Percentiles rank a stretch among this genome's conserved stretches.
phyloP scores from a whole-genome alignment of 139 green algal genomes.

The Chara braunii region DNA sequence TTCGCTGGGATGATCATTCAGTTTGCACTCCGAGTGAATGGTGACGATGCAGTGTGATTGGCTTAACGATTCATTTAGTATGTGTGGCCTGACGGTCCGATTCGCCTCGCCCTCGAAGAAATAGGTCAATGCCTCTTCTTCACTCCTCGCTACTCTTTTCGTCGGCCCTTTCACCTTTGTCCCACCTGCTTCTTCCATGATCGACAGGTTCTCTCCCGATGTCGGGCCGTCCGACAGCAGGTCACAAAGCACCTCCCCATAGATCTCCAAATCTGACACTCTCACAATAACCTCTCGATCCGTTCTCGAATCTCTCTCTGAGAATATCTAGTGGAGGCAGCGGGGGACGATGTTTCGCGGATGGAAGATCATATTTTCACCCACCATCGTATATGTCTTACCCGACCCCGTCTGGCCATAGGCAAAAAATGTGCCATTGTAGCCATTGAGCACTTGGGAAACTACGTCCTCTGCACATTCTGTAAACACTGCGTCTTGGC shows the following conservation, averaged over 20 bases:
- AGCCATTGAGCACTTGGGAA: conserved; percentile 56
- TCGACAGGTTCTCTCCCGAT: neutral
- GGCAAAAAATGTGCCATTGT: conserved; percentile 69
- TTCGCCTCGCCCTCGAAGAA: neutral
- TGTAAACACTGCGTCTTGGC: conserved; percentile 59
- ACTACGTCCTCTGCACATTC: conserved; percentile 51
- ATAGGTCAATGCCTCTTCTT: neutral
- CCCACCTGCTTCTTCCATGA: neutral
- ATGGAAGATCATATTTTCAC: conserved; percentile 48
- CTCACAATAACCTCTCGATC: conserved; percentile 47
- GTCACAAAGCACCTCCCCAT: conserved; percentile 65
- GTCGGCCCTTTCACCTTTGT: neutral
- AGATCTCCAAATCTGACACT: conserved; percentile 65
- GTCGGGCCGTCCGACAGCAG: conserved; percentile 50
- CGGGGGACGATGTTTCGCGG: conserved; percentile 67
- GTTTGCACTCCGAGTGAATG: conserved; percentile 54
- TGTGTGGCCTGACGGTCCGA: conserved; percentile 52
- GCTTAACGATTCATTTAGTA: conserved; percentile 75
- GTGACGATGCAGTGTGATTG: conserved; percentile 80
- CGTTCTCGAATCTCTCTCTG: conserved; percentile 50
- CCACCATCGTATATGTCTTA: conserved; percentile 77
- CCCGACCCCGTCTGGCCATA: conserved; percentile 73
- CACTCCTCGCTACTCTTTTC: neutral
- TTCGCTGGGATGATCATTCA: neutral
- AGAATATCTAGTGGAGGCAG: conserved; percentile 63